Percentiles rank a stretch among this genome's conserved stretches.
Evolutionary conservation across 1,284 basidiomycete species (phyloP).

Genomic region (Fereydounia khargensis): DNA sequence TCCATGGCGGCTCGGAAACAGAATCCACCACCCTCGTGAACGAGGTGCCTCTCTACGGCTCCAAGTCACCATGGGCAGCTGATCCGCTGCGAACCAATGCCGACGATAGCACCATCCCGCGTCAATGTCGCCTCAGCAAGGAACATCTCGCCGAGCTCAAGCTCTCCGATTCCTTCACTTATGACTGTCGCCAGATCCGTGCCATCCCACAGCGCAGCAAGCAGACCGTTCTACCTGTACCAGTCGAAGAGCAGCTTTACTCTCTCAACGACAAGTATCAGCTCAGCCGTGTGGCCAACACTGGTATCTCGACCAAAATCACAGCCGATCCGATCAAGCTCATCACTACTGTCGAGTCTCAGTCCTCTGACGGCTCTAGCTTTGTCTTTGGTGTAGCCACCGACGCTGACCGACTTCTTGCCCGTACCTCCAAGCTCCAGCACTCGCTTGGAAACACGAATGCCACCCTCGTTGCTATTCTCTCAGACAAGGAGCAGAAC

Average conservation of each 20-base stretch:
- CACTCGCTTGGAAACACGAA: not conserved
- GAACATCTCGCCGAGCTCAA: too few relatives aligned
- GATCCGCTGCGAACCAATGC: not conserved
- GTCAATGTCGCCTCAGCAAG: too few relatives aligned
- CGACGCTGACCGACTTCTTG: not conserved
- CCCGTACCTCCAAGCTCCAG: not conserved
- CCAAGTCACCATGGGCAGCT: not conserved
- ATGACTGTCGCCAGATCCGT: not conserved
- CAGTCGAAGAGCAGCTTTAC: not conserved
- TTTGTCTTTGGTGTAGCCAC: not conserved
- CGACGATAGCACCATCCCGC: not conserved
- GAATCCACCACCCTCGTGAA: not conserved
- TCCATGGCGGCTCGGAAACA: not conserved
- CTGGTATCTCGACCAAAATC: not conserved
- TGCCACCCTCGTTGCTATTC: not conserved
- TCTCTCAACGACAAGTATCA: not conserved
- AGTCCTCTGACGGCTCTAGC: not conserved
- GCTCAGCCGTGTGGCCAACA: not conserved
- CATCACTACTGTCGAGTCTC: not conserved
- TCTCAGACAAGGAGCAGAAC: not conserved
- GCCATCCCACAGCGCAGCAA: too few relatives aligned
- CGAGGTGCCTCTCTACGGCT: not conserved
- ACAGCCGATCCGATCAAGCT: not conserved
- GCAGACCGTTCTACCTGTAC: too few relatives aligned
- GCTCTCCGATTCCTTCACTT: too few relatives aligned